Evolutionary conservation across 1,284 basidiomycete genomes (phyloP).

Genomic region (Paramarasmius palmivorus): DNA sequence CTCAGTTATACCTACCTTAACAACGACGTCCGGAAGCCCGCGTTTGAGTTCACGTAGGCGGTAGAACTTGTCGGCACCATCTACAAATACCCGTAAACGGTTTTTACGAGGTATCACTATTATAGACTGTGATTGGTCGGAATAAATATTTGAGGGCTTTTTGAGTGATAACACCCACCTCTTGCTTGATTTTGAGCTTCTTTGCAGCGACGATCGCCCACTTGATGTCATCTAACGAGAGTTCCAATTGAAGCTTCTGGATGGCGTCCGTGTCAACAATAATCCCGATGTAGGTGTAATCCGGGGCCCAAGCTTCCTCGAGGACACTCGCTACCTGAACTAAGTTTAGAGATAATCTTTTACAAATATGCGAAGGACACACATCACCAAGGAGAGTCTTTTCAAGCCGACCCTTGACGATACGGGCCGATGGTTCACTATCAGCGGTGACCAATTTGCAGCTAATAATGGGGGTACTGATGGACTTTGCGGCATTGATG

Average conservation of each 20-base stretch:
- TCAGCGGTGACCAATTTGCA: constrained; percentile 87
- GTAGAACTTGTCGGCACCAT: constrained; percentile 87
- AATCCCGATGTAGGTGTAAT: constrained; percentile 91
- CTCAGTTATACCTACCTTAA: constrained; percentile 71
- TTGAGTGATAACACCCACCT: constrained; percentile 41
- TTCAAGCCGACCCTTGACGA: constrained; percentile 96
- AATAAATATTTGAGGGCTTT: neutral
- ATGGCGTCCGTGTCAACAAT: constrained; percentile 92
- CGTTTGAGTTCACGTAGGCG: constrained; percentile 85
- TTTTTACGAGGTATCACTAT: constrained; percentile 75
- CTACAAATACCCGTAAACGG: constrained; percentile 85
- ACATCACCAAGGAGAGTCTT: constrained; percentile 95
- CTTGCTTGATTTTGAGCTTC: constrained; percentile 92
- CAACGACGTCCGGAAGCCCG: constrained; percentile 79
- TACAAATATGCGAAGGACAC: constrained; percentile 26
- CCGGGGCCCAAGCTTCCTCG: constrained; percentile 94
- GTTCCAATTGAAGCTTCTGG: constrained; percentile 91
- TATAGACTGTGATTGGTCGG: constrained; percentile 52
- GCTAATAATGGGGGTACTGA: constrained; percentile 98
- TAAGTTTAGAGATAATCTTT: constrained; percentile 3
- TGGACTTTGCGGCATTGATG: constrained; percentile 96
- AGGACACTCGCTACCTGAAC: constrained; percentile 84
- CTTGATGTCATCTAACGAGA: constrained; percentile 92
- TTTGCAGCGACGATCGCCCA: constrained; percentile 86
- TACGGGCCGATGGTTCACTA: constrained; percentile 90